Conservation (phyloP, 2,329 filamentous ascomycete genomes). For the Tympanopsis confertula region DNA sequence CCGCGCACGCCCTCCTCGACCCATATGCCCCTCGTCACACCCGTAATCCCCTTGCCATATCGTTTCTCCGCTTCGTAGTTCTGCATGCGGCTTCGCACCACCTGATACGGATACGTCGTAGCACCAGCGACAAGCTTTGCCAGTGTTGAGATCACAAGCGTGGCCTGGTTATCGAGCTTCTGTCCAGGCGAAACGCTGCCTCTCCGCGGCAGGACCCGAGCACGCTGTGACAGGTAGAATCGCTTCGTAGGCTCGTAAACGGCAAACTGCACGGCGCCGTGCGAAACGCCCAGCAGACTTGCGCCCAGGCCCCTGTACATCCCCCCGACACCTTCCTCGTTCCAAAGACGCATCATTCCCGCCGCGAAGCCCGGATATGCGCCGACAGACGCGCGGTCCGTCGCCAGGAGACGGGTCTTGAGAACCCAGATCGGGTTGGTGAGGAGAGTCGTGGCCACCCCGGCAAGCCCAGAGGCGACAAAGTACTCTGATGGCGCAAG, state of each 20-base stretch:
- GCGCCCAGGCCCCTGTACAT: conserved; percentile 83
- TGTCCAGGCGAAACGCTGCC: too few relatives aligned
- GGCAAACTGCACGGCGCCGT: conserved; percentile 91
- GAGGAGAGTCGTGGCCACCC: conserved; percentile 64
- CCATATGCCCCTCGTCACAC: conserved; percentile 67
- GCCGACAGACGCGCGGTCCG: conserved; percentile 59
- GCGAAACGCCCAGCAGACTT: conserved; percentile 73
- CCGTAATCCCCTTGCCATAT: conserved; percentile 60
- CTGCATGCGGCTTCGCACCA: conserved; percentile 78
- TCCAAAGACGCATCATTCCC: conserved; percentile 57
- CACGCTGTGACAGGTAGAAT: conserved; percentile 37
- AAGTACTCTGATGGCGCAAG: conserved; percentile 63
- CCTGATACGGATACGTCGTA: conserved; percentile 88
- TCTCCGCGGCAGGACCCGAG: too few relatives aligned
- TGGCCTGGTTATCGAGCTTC: conserved; percentile 60
- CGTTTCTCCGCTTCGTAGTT: conserved; percentile 69
- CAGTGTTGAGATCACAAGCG: conserved; percentile 65
- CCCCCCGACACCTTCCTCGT: conserved; percentile 61
- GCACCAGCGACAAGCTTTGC: conserved; percentile 84
- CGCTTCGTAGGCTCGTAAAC: conserved; percentile 69
- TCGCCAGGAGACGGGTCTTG: conserved; percentile 92
- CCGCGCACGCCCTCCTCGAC: conserved; percentile 66
- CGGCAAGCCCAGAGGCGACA: conserved; percentile 55
- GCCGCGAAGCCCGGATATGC: conserved; percentile 72
- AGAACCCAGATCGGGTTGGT: conserved; percentile 98